Percentiles rank a stretch among this genome's conserved stretches.
Evolutionary conservation across 345 rosid species (phyloP).

Genomic region (Eutrema yunnanense): DNA sequence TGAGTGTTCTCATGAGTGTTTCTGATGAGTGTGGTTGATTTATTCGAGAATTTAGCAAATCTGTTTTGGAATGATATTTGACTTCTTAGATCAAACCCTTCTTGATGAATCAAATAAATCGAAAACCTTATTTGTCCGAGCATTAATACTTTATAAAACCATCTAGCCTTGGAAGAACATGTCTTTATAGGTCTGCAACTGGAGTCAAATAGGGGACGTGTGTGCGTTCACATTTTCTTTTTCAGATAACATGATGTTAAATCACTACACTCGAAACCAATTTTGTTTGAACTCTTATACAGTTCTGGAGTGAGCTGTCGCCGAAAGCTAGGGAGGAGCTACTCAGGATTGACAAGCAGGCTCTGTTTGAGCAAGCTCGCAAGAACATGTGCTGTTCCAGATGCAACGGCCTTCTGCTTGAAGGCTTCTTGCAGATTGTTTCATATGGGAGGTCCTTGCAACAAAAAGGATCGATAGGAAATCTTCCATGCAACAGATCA

Average conservation of each 20-base stretch:
- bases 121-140: background rate
- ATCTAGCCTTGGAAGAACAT: no score
- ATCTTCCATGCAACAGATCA: constrained; percentile 33
- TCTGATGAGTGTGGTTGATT: constrained; percentile 7
- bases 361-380: constrained; percentile 89
- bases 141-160: no score
- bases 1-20: background rate
- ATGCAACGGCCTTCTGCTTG: constrained; percentile 87
- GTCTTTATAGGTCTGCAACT: no score
- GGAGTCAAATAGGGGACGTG: no score
- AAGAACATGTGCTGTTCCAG: constrained; percentile 96
- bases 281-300: constrained; percentile 19
- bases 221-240: no score
- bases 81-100: background rate
- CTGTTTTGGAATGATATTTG: background rate
- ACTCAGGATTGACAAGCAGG: constrained; percentile 80
- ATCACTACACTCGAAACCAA: background rate
- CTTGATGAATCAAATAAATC: background rate
- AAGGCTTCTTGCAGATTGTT: constrained; percentile 80
- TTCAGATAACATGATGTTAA: background rate
- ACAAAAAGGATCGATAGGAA: constrained; percentile 47
- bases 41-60: background rate
- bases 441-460: constrained; percentile 67
- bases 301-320: constrained; percentile 86
- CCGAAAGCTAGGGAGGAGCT: constrained; percentile 59